Conservation (phyloP, 495 filamentous ascomycete genomes). For the Jackrogersella minutella region DNA sequence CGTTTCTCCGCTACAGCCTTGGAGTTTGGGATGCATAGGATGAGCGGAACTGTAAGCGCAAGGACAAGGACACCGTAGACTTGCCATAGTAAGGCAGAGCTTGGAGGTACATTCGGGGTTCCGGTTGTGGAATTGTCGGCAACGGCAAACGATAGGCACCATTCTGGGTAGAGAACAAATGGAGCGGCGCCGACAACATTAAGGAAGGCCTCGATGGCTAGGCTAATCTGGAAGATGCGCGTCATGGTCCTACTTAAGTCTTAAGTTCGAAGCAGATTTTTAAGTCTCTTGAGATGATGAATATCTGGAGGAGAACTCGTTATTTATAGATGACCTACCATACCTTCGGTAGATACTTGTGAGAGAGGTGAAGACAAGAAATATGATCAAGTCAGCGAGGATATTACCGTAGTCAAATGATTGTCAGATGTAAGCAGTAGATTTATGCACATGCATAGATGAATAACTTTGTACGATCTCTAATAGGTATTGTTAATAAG, state of each 20-base stretch:
- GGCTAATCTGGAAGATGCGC: constrained; percentile 17
- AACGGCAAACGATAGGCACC: constrained; percentile 32
- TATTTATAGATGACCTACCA: background rate
- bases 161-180: constrained; percentile 28
- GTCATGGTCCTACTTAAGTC: constrained; percentile 10
- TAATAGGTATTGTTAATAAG: too few relatives aligned
- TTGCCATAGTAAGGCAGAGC: constrained; percentile 31
- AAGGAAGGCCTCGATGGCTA: constrained; percentile 25
- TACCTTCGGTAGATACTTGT: background rate
- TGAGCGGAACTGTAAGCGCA: constrained; percentile 22
- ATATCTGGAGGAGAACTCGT: background rate
- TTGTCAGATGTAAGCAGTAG: background rate
- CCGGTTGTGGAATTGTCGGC: background rate
- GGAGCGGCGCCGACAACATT: constrained; percentile 24
- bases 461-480: too few relatives aligned
- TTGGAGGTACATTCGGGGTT: constrained; percentile 12
- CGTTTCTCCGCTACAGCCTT: constrained; percentile 18
- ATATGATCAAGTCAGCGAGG: background rate
- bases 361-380: background rate
- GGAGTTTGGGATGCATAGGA: constrained; percentile 26
- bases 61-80: constrained; percentile 28
- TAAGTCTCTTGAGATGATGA: background rate
- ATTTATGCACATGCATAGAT: background rate
- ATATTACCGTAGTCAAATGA: background rate
- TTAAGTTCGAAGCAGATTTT: background rate